A percentile compares a stretch with the other conserved stretches of the same genome.
phyloP scores from a whole-genome alignment of 192 early-diverging fungal genomes.

The Phlyctochytrium planicorne region DNA sequence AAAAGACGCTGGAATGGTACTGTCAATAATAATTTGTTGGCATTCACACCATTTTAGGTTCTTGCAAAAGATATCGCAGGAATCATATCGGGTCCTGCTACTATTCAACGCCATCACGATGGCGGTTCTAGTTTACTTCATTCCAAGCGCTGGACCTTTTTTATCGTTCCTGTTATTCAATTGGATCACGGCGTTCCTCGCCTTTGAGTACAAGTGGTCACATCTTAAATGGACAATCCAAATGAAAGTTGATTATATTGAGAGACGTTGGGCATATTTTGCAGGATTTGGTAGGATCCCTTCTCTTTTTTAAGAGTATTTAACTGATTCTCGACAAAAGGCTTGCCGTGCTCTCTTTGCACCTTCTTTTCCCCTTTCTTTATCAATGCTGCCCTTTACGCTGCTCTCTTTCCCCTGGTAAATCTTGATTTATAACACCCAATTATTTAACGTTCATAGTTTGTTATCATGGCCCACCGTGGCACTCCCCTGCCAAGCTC shows the following conservation, averaged over 20 bases:
- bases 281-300: conserved; percentile 54
- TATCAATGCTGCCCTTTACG: conserved; percentile 48
- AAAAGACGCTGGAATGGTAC: neutral
- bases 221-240: conserved; percentile 53
- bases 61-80: conserved; percentile 33
- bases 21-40: too few relatives aligned
- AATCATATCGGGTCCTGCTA: conserved; percentile 46
- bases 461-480: conserved; percentile 57
- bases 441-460: conserved; percentile 20
- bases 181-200: conserved; percentile 44
- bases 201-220: conserved; percentile 61
- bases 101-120: conserved; percentile 45
- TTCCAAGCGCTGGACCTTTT: conserved; percentile 30
- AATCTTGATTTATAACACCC: neutral
- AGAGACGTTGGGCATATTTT: conserved; percentile 61
- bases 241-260: conserved; percentile 53
- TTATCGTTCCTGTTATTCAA: conserved; percentile 42
- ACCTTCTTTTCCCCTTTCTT: conserved; percentile 53
- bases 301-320: conserved; percentile 3
- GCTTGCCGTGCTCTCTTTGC: conserved; percentile 39
- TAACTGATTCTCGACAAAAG: too few relatives aligned
- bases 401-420: conserved; percentile 52
- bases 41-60: conserved; percentile 15
- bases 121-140: conserved; percentile 32
- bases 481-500: conserved; percentile 44